phyloP scores from a whole-genome alignment of 2,329 filamentous ascomycete species.

The Rhynchosporium agropyri region DNA sequence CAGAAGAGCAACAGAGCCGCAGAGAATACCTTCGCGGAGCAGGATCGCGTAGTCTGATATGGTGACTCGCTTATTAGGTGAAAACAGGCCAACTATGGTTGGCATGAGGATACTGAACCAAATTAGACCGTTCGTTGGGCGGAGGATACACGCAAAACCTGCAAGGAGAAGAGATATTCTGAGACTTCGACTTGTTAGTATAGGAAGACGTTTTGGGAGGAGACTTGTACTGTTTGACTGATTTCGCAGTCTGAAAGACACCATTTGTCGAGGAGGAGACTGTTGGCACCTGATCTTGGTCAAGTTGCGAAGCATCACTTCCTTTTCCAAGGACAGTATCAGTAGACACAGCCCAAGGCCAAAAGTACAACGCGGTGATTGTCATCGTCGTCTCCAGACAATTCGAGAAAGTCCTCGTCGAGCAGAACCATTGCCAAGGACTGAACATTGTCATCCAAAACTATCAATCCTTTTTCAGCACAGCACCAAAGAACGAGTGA shows the following conservation, averaged over 20 bases:
- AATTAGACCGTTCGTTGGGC: conserved; percentile 86
- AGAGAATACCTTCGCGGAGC: conserved; percentile 64
- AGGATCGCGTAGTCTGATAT: conserved; percentile 52
- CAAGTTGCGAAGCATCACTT: conserved; percentile 21
- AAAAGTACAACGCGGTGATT: conserved; percentile 74
- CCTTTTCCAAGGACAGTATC: conserved; percentile 23
- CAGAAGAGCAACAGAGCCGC: conserved; percentile 62
- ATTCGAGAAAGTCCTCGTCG: conserved; percentile 91
- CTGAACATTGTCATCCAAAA: conserved; percentile 72
- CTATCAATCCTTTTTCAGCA: conserved; percentile 46
- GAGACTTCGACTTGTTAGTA: conserved; percentile 47
- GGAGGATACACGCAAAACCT: conserved; percentile 78
- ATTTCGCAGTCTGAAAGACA: conserved; percentile 36
- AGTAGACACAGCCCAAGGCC: conserved; percentile 78
- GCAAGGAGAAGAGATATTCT: conserved; percentile 72
- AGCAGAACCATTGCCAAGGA: conserved; percentile 97
- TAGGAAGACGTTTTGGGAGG: not conserved
- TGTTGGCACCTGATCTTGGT: conserved; percentile 42
- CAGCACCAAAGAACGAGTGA: not conserved
- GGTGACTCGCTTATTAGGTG: conserved; percentile 44
- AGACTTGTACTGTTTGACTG: conserved; percentile 41
- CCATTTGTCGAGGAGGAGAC: conserved; percentile 22
- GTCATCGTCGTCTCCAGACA: conserved; percentile 90
- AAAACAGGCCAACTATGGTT: conserved; percentile 49
- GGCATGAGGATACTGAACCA: conserved; percentile 71